These are phyloP conservation scores for Talaromyces funiculosus DNA, from an alignment of 2,329 filamentous ascomycete species.

Conservation along the genomic window DNA sequence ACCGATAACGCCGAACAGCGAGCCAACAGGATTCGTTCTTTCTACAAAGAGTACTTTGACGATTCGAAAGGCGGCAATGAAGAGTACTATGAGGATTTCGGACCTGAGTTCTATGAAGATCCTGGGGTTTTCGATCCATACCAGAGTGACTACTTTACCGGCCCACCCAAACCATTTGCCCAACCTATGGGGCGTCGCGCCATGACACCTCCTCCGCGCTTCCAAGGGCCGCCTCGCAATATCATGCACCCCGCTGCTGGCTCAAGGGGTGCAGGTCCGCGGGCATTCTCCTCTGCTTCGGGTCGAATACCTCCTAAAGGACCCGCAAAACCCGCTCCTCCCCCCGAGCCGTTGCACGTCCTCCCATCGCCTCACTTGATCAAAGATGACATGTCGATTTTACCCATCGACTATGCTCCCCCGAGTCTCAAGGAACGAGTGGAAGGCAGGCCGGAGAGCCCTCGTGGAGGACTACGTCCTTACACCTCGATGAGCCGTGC, in stretches of 20 bases:
- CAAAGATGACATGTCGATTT: conserved; percentile 73
- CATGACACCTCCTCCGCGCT: conserved; percentile 80
- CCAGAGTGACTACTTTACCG: conserved; percentile 28
- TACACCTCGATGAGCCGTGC: conserved; percentile 69
- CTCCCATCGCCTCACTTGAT: conserved; percentile 83
- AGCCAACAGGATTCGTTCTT: conserved; percentile 93
- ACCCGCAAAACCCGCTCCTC: conserved; percentile 59
- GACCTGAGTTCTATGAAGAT: conserved; percentile 64
- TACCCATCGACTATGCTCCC: conserved; percentile 78
- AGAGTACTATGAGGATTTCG: conserved; percentile 70
- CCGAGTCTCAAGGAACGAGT: conserved; percentile 60
- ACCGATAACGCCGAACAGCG: conserved; percentile 88
- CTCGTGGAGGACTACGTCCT: conserved; percentile 54
- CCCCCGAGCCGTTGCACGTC: conserved; percentile 66
- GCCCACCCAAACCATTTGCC: conserved; percentile 59
- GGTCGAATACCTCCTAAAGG: conserved; percentile 40
- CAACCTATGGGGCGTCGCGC: conserved; percentile 81
- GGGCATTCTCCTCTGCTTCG: conserved; percentile 61
- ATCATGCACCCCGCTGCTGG: conserved; percentile 43
- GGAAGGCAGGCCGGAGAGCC: conserved; percentile 61
- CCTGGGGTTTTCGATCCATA: conserved; percentile 53
- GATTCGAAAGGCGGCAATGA: conserved; percentile 57
- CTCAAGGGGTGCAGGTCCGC: conserved; percentile 43
- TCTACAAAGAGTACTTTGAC: conserved; percentile 99
- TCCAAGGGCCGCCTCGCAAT: conserved; percentile 43